Conservation (phyloP, 1,284 basidiomycete genomes). For the Marasmius sp. region DNA sequence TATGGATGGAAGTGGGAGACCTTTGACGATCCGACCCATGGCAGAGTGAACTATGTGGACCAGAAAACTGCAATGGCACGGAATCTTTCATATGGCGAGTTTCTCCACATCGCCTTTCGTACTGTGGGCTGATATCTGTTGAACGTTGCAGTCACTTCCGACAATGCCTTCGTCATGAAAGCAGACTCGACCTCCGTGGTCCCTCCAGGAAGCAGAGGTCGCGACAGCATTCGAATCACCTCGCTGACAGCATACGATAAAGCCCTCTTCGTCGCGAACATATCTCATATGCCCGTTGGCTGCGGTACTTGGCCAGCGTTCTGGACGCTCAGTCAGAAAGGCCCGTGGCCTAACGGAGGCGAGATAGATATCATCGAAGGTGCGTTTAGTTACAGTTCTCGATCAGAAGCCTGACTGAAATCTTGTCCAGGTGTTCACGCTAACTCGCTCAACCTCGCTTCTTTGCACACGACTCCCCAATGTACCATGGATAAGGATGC, state of each 20-base stretch:
- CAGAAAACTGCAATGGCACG: constrained; percentile 31
- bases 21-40: constrained; percentile 53
- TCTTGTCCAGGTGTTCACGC: constrained; percentile 43
- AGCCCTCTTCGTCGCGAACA: constrained; percentile 46
- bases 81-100: constrained; percentile 43
- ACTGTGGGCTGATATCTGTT: neutral
- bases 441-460: constrained; percentile 43
- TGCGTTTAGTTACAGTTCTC: constrained; percentile 12
- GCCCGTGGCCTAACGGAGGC: constrained; percentile 56
- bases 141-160: constrained; percentile 27
- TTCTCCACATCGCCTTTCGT: neutral
- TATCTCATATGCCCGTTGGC: constrained; percentile 56
- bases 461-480: constrained; percentile 51
- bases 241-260: constrained; percentile 44
- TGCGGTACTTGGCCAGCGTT: constrained; percentile 67
- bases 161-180: constrained; percentile 49
- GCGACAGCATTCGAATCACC: constrained; percentile 50
- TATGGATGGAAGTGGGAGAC: constrained; percentile 44
- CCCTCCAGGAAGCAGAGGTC: constrained; percentile 35
- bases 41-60: constrained; percentile 53
- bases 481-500: constrained; percentile 42
- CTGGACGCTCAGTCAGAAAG: constrained; percentile 54
- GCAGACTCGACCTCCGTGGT: constrained; percentile 42
- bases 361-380: constrained; percentile 54
- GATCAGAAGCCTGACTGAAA: neutral